Conservation (phyloP, 2,329 filamentous ascomycete species). For the Colletotrichum brevisporum region DNA sequence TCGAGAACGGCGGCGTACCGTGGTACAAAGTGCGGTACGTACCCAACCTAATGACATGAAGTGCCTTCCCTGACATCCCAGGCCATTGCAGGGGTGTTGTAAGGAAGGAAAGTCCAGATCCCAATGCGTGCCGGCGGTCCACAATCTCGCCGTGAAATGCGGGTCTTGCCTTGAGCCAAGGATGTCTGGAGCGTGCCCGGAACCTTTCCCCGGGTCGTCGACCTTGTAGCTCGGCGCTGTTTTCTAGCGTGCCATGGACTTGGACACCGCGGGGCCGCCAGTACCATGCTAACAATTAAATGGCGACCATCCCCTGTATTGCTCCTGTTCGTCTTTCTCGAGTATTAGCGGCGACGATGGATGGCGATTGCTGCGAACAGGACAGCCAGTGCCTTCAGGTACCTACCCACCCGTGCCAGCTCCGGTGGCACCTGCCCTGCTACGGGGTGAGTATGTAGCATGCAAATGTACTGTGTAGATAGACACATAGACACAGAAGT, state of each 20-base stretch:
- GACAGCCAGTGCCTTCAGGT: background rate
- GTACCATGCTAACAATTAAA: constrained; percentile 38
- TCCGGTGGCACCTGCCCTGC: too few species aligned
- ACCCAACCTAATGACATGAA: too few species aligned
- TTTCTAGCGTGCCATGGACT: constrained; percentile 35
- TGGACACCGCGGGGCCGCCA: constrained; percentile 30
- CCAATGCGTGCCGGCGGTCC: background rate
- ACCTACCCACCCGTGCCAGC: too few species aligned
- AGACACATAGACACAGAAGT: too few species aligned
- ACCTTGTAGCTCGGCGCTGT: constrained; percentile 24
- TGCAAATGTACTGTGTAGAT: too few species aligned
- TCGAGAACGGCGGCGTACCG: too few species aligned
- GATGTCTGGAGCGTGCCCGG: constrained; percentile 28
- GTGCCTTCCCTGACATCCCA: too few species aligned
- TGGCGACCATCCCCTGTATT: too few species aligned
- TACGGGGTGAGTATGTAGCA: too few species aligned
- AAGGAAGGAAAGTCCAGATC: background rate
- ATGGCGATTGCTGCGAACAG: constrained; percentile 7
- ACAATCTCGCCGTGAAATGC: constrained; percentile 25
- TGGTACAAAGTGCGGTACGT: too few species aligned
- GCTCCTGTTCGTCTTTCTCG: background rate
- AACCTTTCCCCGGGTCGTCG: constrained; percentile 37
- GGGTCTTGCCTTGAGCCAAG: background rate
- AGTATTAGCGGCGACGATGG: constrained; percentile 1
- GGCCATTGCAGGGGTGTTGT: background rate